Conservation (phyloP, 2,329 filamentous ascomycete genomes). For the Lizonia empirigonia region DNA sequence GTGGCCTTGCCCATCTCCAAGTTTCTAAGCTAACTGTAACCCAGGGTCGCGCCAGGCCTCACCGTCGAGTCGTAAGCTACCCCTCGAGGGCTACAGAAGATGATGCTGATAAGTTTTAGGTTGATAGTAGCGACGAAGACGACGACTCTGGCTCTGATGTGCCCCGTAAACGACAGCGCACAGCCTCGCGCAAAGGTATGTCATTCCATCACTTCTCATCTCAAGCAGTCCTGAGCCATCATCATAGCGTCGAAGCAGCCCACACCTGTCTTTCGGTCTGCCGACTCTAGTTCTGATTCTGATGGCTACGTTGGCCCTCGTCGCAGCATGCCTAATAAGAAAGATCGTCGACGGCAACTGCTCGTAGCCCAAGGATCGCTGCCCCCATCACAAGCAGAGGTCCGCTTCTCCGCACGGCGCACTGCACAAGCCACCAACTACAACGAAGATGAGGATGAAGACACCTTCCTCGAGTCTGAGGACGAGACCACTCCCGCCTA, state of each 20-base stretch:
- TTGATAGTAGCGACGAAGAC: conserved; percentile 68
- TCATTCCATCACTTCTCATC: conserved; percentile 23
- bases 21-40: conserved; percentile 41
- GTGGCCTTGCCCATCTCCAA: conserved; percentile 42
- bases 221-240: conserved; percentile 52
- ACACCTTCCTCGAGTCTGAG: conserved; percentile 63
- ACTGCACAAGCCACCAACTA: conserved; percentile 76
- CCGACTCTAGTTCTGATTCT: conserved; percentile 65
- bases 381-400: conserved; percentile 72
- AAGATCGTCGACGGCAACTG: conserved; percentile 73
- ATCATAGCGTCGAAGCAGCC: conserved; percentile 59
- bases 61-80: conserved; percentile 63
- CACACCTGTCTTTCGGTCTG: conserved; percentile 57
- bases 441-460: conserved; percentile 68
- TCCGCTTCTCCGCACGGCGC: conserved; percentile 88
- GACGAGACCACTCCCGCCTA: conserved; percentile 71
- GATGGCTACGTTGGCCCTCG: conserved; percentile 80
- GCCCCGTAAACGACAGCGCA: conserved; percentile 68
- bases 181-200: conserved; percentile 68
- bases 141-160: conserved; percentile 71
- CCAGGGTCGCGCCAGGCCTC: conserved; percentile 65
- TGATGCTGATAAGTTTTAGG: conserved; percentile 46
- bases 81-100: conserved; percentile 15
- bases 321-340: conserved; percentile 70
- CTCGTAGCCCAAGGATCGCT: conserved; percentile 66